Conservation (phyloP, 257 asterid genomes). For the Pogostemon cablin region DNA sequence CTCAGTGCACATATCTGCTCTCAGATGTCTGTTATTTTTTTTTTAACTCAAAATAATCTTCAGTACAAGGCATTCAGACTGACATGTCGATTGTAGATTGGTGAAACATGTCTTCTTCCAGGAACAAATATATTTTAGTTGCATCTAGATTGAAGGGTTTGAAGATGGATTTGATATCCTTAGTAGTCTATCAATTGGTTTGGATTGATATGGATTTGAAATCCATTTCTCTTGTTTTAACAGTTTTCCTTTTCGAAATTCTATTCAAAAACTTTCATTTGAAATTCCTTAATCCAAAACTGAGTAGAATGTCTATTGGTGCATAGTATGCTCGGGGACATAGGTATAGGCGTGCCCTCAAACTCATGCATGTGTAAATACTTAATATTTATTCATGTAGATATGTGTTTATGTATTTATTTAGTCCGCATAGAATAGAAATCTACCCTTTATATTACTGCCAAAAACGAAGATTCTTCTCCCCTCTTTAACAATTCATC, state of each 20-base stretch:
- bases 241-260: neutral
- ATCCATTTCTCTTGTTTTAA: neutral
- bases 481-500: neutral
- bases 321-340: neutral
- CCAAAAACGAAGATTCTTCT: neutral
- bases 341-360: neutral
- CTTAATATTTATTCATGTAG: neutral
- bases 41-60: neutral
- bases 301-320: neutral
- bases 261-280: neutral
- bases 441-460: too few relatives aligned
- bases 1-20: constrained; percentile 7
- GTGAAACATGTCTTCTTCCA: neutral
- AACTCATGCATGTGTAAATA: neutral
- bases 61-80: neutral
- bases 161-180: neutral
- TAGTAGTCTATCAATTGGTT: neutral
- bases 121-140: neutral
- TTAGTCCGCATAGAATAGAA: too few relatives aligned
- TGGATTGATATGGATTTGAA: constrained; percentile 13
- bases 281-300: constrained; percentile 10
- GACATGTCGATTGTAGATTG: constrained; percentile 2
- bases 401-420: neutral
- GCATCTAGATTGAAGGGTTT: neutral
- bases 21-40: neutral